phyloP scores from a whole-genome alignment of 768 basidiomycete genomes.

The Tylopilus plumbeoviolaceoides region DNA sequence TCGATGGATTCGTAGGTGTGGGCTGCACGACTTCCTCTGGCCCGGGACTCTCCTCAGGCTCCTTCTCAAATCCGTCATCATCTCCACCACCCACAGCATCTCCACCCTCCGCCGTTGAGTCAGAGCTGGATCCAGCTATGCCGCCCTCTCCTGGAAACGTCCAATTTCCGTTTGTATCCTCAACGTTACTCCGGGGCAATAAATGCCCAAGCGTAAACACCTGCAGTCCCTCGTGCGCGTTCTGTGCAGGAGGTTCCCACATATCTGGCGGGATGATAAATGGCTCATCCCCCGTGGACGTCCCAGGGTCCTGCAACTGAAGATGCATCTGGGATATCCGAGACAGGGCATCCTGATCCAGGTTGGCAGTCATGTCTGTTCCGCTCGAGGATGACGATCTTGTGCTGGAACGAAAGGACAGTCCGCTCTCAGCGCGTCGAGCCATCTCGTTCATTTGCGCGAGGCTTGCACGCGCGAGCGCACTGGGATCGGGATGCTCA shows the following conservation, averaged over 20 bases:
- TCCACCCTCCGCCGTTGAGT: constrained; percentile 16
- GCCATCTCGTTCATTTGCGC: constrained; percentile 79
- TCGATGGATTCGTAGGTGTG: constrained; percentile 28
- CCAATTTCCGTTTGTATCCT: constrained; percentile 59
- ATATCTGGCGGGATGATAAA: constrained; percentile 25
- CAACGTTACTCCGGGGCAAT: constrained; percentile 51
- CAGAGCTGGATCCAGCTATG: constrained; percentile 7
- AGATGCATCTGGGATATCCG: constrained; percentile 49
- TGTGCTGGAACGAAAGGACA: constrained; percentile 26
- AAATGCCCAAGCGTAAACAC: constrained; percentile 80
- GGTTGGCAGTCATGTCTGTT: constrained; percentile 9
- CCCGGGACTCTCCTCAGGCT: constrained; percentile 26
- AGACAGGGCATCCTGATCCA: constrained; percentile 44
- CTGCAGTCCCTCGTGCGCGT: constrained; percentile 61
- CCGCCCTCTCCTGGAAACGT: constrained; percentile 41
- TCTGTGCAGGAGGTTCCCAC: constrained; percentile 28
- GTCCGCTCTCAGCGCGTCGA: constrained; percentile 47
- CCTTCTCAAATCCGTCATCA: constrained; percentile 23
- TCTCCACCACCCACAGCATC: too few species aligned
- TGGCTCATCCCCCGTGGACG: constrained; percentile 27
- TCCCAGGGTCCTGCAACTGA: constrained; percentile 32
- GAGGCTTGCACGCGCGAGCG: constrained; percentile 60
- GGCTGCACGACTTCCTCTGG: constrained; percentile 41
- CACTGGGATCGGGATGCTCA: constrained; percentile 47
- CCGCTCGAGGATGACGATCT: constrained; percentile 18